Conservation (phyloP, 495 filamentous ascomycete species). For the Tuber melanosporum region DNA sequence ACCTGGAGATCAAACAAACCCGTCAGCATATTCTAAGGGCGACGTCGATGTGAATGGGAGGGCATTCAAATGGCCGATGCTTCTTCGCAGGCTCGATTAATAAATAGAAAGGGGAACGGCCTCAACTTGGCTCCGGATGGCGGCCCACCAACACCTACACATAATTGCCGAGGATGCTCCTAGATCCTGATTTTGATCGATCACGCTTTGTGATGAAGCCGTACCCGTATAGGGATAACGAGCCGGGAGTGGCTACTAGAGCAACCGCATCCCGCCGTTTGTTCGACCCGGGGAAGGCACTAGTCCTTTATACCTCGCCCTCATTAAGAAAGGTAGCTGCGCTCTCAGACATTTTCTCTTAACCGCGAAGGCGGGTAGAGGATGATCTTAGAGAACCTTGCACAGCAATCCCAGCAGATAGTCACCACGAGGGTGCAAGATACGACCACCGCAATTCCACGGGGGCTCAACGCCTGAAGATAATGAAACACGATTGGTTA, state of each 20-base stretch:
- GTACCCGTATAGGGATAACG: constrained; percentile 12
- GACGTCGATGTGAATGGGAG: background rate
- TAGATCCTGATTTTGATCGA: constrained; percentile 34
- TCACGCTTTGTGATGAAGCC: constrained; percentile 23
- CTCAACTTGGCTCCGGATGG: constrained; percentile 8
- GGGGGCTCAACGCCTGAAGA: constrained; percentile 20
- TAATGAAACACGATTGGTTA: constrained; percentile 29
- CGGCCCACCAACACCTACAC: background rate
- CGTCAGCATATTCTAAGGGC: background rate
- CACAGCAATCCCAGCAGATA: constrained; percentile 16
- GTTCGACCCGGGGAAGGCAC: constrained; percentile 22
- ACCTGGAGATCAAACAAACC: background rate
- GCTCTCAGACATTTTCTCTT: background rate
- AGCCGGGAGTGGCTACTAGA: constrained; percentile 8
- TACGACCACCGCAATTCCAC: background rate
- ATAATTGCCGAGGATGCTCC: background rate
- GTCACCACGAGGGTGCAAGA: background rate
- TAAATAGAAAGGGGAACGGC: constrained; percentile 28
- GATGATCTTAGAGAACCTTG: constrained; percentile 28
- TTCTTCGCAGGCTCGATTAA: constrained; percentile 14
- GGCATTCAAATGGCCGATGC: constrained; percentile 23
- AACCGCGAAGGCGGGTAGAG: constrained; percentile 25
- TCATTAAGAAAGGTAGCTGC: background rate
- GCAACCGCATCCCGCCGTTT: constrained; percentile 20
- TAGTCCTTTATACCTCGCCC: background rate